A percentile compares a stretch with the other conserved stretches of the same genome.
Conservation (phyloP, 2,329 filamentous ascomycete genomes). For the Passalora sequoiae region DNA sequence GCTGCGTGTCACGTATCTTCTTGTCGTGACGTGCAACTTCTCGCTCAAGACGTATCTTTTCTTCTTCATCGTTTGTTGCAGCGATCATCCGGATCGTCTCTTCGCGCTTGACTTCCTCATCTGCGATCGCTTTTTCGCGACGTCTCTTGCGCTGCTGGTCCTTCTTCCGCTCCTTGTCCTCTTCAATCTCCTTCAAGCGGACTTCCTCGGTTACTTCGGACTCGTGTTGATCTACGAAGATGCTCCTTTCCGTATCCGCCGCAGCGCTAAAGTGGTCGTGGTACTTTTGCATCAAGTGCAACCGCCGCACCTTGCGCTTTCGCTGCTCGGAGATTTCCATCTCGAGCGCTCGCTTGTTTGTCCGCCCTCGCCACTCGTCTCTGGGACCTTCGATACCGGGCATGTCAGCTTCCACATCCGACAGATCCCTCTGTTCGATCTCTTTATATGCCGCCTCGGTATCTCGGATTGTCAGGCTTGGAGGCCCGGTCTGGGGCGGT, state of each 20-base stretch:
- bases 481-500: slow-evolving; percentile 32
- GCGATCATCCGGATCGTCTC: slow-evolving; percentile 72
- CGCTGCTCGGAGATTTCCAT: slow-evolving; percentile 58
- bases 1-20: slow-evolving; percentile 85
- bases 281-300: slow-evolving; percentile 52
- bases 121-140: slow-evolving; percentile 87
- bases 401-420: slow-evolving; percentile 54
- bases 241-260: slow-evolving; percentile 64
- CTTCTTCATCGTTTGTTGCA: slow-evolving; percentile 73
- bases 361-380: slow-evolving; percentile 50
- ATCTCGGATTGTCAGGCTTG: slow-evolving; percentile 39
- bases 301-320: slow-evolving; percentile 62
- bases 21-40: slow-evolving; percentile 88
- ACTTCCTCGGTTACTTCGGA: slow-evolving; percentile 79
- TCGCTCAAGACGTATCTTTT: slow-evolving; percentile 71
- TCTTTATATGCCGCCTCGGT: slow-evolving; percentile 55
- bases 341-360: slow-evolving; percentile 64
- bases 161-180: slow-evolving; percentile 98
- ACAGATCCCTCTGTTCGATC: slow-evolving; percentile 60
- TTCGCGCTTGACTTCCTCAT: slow-evolving; percentile 78
- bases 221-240: slow-evolving; percentile 72
- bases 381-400: slow-evolving; percentile 49
- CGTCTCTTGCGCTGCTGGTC: slow-evolving; percentile 98
- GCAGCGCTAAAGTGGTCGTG: slow-evolving; percentile 61
- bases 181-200: slow-evolving; percentile 79